Evolutionary conservation across 2,329 filamentous ascomycete genomes (phyloP), one percentile per base, ranked within the genome.

Genomic region (Grosmannia penicillata): DNA sequence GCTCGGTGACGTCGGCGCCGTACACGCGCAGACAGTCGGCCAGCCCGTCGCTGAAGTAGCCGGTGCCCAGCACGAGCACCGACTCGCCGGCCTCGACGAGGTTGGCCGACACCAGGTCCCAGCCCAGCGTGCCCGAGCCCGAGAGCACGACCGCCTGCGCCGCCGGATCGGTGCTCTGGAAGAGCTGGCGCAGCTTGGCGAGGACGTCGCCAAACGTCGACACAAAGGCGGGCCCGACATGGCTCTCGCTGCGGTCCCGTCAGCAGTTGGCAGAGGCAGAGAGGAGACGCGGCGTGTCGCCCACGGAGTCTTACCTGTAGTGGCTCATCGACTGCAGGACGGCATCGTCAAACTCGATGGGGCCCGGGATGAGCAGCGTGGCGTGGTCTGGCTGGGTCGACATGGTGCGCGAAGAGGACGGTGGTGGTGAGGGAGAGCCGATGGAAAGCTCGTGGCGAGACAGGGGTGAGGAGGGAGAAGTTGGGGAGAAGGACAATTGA

Each of bases 321-420:
- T 94, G 86, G 66, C 82, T 80, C 89, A 95, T 95, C 44, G 86
- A 84, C 60, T 87, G 75, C 37, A 95, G 75, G 44, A 96, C 89
- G 34, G 78, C 86, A 89, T 96, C 89, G 58, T 95, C 89, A 56
- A 95, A 95, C 66, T 96, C 89, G 59, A 96, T 93, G 54, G 91
- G 91, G 47, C 91, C 91, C 36, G 91, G 91, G 55, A 98, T 96
- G 63, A 98, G 76, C 61, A 98, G 69, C 40, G 89, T 79, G 31
- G 74, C 61, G 54, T 79, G 75, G 36, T 65, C 59, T 39, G 72
- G 65, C 51, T 78, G 75, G 43, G 65, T 66, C 48, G 73, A 77
- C 75, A 78, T 78, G 38, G 54, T 65, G 54, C n/a, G n/a, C n/a
- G n/a, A n/a, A n/a, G n/a, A n/a, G n/a, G 46, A 28, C 26, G 38